phyloP scores from a whole-genome alignment of 495 filamentous ascomycete genomes.

The Hamigera avellanea region DNA sequence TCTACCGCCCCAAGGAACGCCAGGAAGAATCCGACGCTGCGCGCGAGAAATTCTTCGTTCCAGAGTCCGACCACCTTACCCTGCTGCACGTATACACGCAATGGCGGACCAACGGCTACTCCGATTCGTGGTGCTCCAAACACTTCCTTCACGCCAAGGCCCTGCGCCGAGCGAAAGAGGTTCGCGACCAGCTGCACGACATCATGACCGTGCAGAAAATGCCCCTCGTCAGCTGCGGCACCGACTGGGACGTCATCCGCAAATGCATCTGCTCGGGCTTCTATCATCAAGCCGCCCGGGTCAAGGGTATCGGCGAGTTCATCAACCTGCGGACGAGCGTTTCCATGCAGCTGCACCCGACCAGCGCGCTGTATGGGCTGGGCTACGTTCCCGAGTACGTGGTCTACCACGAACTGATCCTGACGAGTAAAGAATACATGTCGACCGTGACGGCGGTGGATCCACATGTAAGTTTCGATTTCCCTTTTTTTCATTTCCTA shows the following conservation, averaged over 20 bases:
- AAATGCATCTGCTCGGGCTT: constrained; percentile 97
- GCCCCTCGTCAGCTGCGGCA: constrained; percentile 77
- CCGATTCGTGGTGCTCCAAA: constrained; percentile 80
- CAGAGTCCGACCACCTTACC: constrained; percentile 93
- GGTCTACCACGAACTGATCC: constrained; percentile 94
- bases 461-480: constrained; percentile 50
- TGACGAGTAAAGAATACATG: constrained; percentile 98
- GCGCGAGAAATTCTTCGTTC: constrained; percentile 97
- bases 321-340: constrained; percentile 92
- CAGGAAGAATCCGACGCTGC: constrained; percentile 95
- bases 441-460: constrained; percentile 93
- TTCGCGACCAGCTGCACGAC: constrained; percentile 82
- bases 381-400: constrained; percentile 95
- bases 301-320: constrained; percentile 95
- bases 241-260: constrained; percentile 90
- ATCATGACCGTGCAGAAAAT: constrained; percentile 95
- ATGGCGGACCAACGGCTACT: constrained; percentile 85
- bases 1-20: constrained; percentile 94
- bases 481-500: neutral
- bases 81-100: constrained; percentile 93
- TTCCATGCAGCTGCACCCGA: constrained; percentile 87
- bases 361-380: constrained; percentile 80
- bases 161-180: constrained; percentile 81
- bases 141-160: constrained; percentile 94
- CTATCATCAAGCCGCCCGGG: constrained; percentile 96